Evolutionary conservation across 2,329 filamentous ascomycete species (phyloP).

Genomic region (Nakataea oryzae): DNA sequence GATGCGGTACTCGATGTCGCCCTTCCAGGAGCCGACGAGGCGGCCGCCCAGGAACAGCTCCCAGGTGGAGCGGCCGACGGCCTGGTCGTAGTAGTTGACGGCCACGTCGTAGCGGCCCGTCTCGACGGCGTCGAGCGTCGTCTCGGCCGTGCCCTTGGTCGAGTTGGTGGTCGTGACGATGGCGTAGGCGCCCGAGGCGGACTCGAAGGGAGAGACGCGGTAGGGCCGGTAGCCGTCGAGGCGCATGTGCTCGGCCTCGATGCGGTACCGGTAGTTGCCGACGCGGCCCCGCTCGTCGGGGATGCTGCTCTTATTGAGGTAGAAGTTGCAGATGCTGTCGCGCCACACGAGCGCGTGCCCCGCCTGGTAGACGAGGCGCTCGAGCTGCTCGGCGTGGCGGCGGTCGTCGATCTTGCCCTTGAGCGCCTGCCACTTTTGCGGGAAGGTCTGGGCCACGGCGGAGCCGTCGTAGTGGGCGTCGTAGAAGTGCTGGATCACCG

Average conservation of each 20-base stretch:
- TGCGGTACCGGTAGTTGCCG: constrained; percentile 50
- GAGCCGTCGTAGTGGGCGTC: constrained; percentile 42
- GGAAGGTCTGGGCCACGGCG: constrained; percentile 49
- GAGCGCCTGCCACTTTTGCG: constrained; percentile 40
- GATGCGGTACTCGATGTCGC: constrained; percentile 47
- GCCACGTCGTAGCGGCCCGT: constrained; percentile 51
- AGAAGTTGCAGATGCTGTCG: constrained; percentile 56
- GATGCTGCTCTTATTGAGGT: constrained; percentile 49
- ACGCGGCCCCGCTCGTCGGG: constrained; percentile 45
- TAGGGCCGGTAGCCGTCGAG: constrained; percentile 46
- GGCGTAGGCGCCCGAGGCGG: constrained; percentile 42
- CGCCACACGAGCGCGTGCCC: constrained; percentile 63
- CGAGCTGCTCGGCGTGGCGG: constrained; percentile 47
- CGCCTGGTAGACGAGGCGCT: constrained; percentile 53
- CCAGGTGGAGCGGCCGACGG: constrained; percentile 46
- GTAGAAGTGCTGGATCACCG: constrained; percentile 50
- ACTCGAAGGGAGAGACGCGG: constrained; percentile 45
- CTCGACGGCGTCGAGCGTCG: constrained; percentile 23
- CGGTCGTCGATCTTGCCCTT: constrained; percentile 46
- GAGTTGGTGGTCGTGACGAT: constrained; percentile 45
- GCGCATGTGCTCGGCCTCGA: constrained; percentile 58
- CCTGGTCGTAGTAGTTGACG: constrained; percentile 56
- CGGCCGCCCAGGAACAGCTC: constrained; percentile 41
- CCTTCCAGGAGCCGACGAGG: constrained; percentile 46
- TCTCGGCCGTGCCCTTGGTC: constrained; percentile 34